These are phyloP conservation scores for Gracilaria caudata DNA, from an alignment of 23 red algal genomes.

Conservation along the genomic window DNA sequence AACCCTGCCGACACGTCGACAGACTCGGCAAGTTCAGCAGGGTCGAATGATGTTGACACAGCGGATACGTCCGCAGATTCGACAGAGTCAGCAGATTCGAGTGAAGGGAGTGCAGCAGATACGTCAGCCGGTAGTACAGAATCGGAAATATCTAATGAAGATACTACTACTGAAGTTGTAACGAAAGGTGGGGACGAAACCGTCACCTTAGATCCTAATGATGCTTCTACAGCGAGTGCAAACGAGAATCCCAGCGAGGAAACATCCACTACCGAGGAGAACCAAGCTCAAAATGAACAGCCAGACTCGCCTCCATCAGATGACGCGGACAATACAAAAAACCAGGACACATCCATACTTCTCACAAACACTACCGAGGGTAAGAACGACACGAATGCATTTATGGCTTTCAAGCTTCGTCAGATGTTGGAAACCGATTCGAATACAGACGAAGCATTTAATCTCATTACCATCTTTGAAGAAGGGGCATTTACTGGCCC, in stretches of 20 bases:
- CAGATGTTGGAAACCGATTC: conserved; percentile 51
- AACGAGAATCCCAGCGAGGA: not conserved
- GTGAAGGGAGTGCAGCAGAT: not conserved
- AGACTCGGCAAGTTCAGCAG: too few relatives aligned
- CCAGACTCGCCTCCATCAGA: not conserved
- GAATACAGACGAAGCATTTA: conserved; percentile 3
- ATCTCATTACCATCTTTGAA: conserved; percentile 38
- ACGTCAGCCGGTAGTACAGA: not conserved
- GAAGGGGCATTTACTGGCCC: conserved; percentile 44
- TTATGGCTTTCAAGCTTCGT: conserved; percentile 24
- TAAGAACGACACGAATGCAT: conserved; percentile 43
- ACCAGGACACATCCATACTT: not conserved
- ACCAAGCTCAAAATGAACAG: not conserved
- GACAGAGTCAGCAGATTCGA: not conserved
- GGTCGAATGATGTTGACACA: too few relatives aligned
- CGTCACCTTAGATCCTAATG: not conserved
- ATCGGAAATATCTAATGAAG: not conserved
- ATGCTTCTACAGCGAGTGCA: not conserved
- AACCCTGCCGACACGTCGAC: too few relatives aligned
- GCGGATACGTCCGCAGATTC: not conserved
- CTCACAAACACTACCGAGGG: conserved; percentile 14
- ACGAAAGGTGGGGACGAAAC: not conserved
- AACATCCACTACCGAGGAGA: not conserved
- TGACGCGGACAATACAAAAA: not conserved
- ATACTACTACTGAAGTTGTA: not conserved